Evolutionary conservation across 495 filamentous ascomycete species (phyloP).

Genomic region (Aspergillus biplanus): DNA sequence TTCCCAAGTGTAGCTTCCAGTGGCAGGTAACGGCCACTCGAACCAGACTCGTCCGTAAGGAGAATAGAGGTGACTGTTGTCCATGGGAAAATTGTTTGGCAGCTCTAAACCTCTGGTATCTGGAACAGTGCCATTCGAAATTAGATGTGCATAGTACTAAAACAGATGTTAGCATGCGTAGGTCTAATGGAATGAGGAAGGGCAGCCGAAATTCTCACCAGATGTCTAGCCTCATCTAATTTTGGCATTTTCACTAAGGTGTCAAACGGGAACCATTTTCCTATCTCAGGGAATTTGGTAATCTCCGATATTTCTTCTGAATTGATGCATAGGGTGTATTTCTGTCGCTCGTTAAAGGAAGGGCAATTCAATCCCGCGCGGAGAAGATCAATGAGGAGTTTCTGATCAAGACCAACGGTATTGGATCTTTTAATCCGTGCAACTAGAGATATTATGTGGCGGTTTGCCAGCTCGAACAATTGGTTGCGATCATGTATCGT

Average conservation of each 20-base stretch:
- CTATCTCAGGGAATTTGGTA: slow-evolving; percentile 24
- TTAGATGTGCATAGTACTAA: slow-evolving; percentile 37
- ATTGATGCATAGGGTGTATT: slow-evolving; percentile 33
- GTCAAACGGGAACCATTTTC: slow-evolving; percentile 44
- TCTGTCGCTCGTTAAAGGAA: slow-evolving; percentile 65
- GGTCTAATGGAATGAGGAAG: background rate
- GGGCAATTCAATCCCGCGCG: slow-evolving; percentile 62
- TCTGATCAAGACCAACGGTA: slow-evolving; percentile 51
- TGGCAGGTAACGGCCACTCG: slow-evolving; percentile 30
- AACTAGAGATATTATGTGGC: slow-evolving; percentile 53
- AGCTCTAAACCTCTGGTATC: slow-evolving; percentile 17
- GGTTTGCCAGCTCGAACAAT: slow-evolving; percentile 55
- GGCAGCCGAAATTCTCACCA: slow-evolving; percentile 27
- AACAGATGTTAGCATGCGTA: background rate
- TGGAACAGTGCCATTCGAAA: slow-evolving; percentile 28
- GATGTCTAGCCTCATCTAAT: slow-evolving; percentile 32
- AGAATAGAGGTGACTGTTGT: slow-evolving; percentile 22
- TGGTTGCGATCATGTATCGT: slow-evolving; percentile 64
- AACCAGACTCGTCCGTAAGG: slow-evolving; percentile 37
- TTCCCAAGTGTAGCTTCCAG: slow-evolving; percentile 25
- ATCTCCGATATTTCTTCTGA: slow-evolving; percentile 27
- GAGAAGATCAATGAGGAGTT: slow-evolving; percentile 61
- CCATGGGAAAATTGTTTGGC: slow-evolving; percentile 24
- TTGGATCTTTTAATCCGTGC: slow-evolving; percentile 37
- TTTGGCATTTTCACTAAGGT: slow-evolving; percentile 35